Base-by-base conservation (phyloP, 768 basidiomycete genomes). In the Chlorophyllum brunneum region DNA sequence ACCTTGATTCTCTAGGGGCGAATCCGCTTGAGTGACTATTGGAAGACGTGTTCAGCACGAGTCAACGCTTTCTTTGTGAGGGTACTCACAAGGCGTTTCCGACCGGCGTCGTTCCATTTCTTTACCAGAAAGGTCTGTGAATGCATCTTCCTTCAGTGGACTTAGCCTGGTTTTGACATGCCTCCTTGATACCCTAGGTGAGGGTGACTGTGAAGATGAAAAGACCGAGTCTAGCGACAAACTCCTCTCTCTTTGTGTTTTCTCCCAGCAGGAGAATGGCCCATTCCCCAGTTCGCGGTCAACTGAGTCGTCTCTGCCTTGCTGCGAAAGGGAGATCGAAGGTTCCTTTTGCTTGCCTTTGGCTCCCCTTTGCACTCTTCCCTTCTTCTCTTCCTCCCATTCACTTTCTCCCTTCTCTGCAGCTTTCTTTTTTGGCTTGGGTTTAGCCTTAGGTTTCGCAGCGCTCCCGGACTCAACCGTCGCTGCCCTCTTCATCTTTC, bases 201-300 rank as follows among this genome's bases (percentile, higher is more conserved):
- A 38, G 27, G n/a, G 29, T 23, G 44, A 31, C 9, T 6, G 36
- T 13, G 51, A 46, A 39, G 43, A 11, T n/a, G 51, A 45, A 18
- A 45, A 2, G 18, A 20, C 20, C 27, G 24, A 9, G 15, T 6
- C 9, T 16, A 10, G 23, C 18, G 51, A 16, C 31, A 23, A 22
- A 7, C 26, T 30, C n/a, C 9, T 40, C 51, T 29, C 33, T 27
- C 27, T 22, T 27, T 16, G 43, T 6, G 26, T 3, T 36, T 20
- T 39, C 43, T 46, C 16, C 33, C 11, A 11, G 18, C 48, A 56
- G 30, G 36, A 50, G 9, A 53, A 55, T 48, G 66, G 56, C 4
- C 78, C 79, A 8, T 62, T 63, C 61, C 82, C 80, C 27, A 82
- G 77, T 8, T 80, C 81, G 59, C 76, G 61, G 56, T 86, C 80